These are phyloP conservation scores for Syncephalastrum sp. DNA, from an alignment of 371 early-diverging fungal genomes.

Conservation along the genomic window DNA sequence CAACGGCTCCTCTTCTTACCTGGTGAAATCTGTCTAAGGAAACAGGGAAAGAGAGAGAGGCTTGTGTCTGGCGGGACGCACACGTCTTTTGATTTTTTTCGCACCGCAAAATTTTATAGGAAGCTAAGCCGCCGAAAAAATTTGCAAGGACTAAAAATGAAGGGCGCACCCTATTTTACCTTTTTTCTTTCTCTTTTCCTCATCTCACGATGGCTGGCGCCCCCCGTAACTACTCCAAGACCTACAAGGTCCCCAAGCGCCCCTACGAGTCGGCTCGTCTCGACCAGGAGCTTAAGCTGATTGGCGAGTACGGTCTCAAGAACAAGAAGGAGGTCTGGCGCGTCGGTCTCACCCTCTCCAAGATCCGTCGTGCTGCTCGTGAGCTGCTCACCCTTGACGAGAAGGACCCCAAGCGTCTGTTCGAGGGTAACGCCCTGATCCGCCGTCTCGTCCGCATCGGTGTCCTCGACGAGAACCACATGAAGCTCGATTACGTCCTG, in stretches of 20 bases:
- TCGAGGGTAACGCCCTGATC: conserved; percentile 99
- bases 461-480: conserved; percentile 95
- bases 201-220: conserved; percentile 40
- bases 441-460: conserved; percentile 97
- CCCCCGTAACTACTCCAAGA: conserved; percentile 74
- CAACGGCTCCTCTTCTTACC: conserved; percentile 1
- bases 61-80: too few species aligned
- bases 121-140: too few species aligned
- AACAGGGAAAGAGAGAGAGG: too few species aligned
- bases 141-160: not conserved
- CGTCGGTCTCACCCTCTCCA: conserved; percentile 94
- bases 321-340: conserved; percentile 99
- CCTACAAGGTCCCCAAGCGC: conserved; percentile 97
- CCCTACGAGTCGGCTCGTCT: conserved; percentile 98
- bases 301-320: conserved; percentile 97
- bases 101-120: too few species aligned
- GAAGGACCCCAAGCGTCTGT: conserved; percentile 97
- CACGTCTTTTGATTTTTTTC: too few species aligned
- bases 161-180: conserved; percentile 2
- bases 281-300: conserved; percentile 96
- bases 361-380: conserved; percentile 99
- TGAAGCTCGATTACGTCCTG: conserved; percentile 99
- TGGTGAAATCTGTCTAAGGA: not conserved
- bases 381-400: conserved; percentile 97
- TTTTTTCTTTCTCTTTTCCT: conserved; percentile 24